Conservation (phyloP, 345 rosid species). For the Eutrema yunnanense region DNA sequence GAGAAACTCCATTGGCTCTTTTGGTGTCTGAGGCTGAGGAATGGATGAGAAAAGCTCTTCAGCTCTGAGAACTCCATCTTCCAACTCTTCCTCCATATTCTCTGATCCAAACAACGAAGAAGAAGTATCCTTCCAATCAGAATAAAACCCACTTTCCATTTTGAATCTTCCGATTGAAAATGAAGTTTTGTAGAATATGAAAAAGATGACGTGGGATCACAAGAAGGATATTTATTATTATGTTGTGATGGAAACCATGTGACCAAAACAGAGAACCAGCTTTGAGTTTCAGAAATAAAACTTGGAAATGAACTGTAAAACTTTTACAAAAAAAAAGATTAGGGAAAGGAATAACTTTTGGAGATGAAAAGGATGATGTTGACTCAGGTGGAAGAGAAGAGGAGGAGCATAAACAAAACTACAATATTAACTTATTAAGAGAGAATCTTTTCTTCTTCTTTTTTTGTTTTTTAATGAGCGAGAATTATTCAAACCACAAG, state of each 20-base stretch:
- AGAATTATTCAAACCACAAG: slow-evolving; percentile 31
- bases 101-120: slow-evolving; percentile 36
- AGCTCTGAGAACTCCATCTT: slow-evolving; percentile 30
- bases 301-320: slow-evolving; percentile 21
- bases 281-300: slow-evolving; percentile 17
- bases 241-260: slow-evolving; percentile 22
- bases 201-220: slow-evolving; percentile 21
- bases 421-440: not conserved
- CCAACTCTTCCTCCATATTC: slow-evolving; percentile 46
- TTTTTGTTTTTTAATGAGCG: not conserved
- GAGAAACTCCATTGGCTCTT: slow-evolving; percentile 89
- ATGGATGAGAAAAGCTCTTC: slow-evolving; percentile 42
- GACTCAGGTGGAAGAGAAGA: slow-evolving; percentile 32
- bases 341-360: not conserved
- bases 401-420: slow-evolving; percentile 29
- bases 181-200: not conserved
- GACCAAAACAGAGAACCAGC: slow-evolving; percentile 28
- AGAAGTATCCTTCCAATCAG: slow-evolving; percentile 40
- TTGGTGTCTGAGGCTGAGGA: slow-evolving; percentile 77
- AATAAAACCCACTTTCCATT: slow-evolving; percentile 57
- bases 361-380: slow-evolving; percentile 29
- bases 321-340: not conserved
- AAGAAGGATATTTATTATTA: not conserved
- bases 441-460: slow-evolving; percentile 9
- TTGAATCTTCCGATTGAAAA: not conserved